Conservation (phyloP, 2,329 filamentous ascomycete genomes). For the Colletotrichum somersetense region DNA sequence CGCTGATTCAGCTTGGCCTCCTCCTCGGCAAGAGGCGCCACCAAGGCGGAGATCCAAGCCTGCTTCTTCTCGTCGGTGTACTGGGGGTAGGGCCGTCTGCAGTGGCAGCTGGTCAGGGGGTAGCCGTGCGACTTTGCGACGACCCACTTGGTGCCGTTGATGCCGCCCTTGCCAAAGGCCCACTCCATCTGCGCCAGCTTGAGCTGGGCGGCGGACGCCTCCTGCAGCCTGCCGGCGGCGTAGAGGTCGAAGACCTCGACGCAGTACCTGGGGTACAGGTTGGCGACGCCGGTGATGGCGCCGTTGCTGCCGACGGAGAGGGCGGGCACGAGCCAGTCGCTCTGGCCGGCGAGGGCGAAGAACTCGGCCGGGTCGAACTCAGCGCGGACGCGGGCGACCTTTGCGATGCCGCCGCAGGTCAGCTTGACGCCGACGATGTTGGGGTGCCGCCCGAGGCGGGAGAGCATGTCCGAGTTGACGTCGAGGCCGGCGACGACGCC, state of each 20-base stretch:
- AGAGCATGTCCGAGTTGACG: constrained; percentile 74
- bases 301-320: constrained; percentile 70
- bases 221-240: constrained; percentile 58
- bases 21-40: constrained; percentile 35
- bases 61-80: constrained; percentile 55
- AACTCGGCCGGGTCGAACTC: constrained; percentile 68
- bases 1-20: constrained; percentile 40
- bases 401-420: constrained; percentile 81
- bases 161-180: constrained; percentile 69
- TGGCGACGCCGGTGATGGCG: constrained; percentile 73
- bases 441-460: constrained; percentile 66
- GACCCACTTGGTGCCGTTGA: constrained; percentile 72
- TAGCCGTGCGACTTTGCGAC: constrained; percentile 67
- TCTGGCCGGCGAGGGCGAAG: constrained; percentile 78
- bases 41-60: constrained; percentile 48
- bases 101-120: constrained; percentile 62
- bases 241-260: constrained; percentile 63
- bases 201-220: constrained; percentile 63
- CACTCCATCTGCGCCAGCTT: constrained; percentile 66
- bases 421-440: constrained; percentile 80
- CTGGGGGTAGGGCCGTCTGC: constrained; percentile 65
- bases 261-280: constrained; percentile 69
- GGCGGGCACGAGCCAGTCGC: constrained; percentile 76
- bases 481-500: constrained; percentile 76
- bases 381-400: constrained; percentile 72